These are phyloP conservation scores for Colletotrichum camelliae DNA, from an alignment of 2,329 filamentous ascomycete genomes.

Conservation along the genomic window DNA sequence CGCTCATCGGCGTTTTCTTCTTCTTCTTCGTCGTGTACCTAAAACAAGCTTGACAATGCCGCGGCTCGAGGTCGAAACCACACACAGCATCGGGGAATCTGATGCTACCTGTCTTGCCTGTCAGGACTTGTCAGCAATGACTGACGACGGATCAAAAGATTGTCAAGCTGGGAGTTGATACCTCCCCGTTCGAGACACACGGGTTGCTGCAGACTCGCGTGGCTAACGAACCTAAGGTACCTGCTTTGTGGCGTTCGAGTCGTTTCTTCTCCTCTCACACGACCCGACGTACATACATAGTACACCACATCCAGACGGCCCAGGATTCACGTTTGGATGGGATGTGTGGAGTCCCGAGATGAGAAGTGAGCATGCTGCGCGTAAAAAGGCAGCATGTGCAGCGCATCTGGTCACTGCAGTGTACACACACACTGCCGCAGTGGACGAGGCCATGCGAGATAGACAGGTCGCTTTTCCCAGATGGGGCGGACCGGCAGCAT, in stretches of 20 bases:
- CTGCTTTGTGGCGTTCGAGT: constrained; percentile 15
- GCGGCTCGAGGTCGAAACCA: neutral
- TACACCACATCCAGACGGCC: neutral
- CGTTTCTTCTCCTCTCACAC: constrained; percentile 15
- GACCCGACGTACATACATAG: neutral
- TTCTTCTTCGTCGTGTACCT: neutral
- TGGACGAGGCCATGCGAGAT: constrained; percentile 15
- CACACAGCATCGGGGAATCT: neutral
- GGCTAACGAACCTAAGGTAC: constrained; percentile 9
- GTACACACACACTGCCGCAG: neutral
- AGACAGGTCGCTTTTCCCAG: constrained; percentile 5
- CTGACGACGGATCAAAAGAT: neutral
- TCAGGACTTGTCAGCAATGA: neutral
- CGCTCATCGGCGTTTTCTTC: neutral
- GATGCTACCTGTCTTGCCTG: neutral
- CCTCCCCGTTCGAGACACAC: constrained; percentile 7
- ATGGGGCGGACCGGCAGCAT: neutral
- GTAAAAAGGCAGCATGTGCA: neutral
- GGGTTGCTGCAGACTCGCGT: constrained; percentile 15
- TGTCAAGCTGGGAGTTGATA: neutral
- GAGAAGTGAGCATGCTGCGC: neutral
- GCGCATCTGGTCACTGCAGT: neutral
- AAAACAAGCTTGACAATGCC: constrained; percentile 4
- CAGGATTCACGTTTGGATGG: neutral
- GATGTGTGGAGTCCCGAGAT: constrained; percentile 15